Evolutionary conservation across 495 filamentous ascomycete genomes (phyloP).

Genomic region (Cenococcum geophilum): DNA sequence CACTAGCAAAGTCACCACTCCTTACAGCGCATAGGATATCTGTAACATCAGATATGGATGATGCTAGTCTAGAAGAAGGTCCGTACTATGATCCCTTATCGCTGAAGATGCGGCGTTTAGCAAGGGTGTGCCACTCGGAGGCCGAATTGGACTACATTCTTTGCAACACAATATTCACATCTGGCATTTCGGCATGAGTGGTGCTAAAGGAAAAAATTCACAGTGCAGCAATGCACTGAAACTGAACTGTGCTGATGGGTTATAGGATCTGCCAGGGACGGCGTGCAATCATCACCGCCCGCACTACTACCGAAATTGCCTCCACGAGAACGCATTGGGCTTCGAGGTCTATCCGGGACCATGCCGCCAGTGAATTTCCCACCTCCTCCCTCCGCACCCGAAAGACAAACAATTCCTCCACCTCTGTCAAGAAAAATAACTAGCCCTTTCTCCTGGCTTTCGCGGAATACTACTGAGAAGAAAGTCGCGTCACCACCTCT

Average conservation of each 20-base stretch:
- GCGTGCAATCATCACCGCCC: conserved; percentile 7
- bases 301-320: conserved; percentile 24
- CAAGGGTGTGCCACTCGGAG: background rate
- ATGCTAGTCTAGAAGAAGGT: conserved; percentile 33
- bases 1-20: conserved; percentile 19
- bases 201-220: background rate
- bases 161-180: background rate
- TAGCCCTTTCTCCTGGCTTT: conserved; percentile 80
- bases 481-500: conserved; percentile 50
- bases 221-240: background rate
- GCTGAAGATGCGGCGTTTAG: background rate
- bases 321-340: conserved; percentile 20
- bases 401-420: conserved; percentile 32
- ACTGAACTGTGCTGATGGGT: background rate
- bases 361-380: conserved; percentile 29
- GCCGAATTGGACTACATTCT: background rate
- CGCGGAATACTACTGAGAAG: conserved; percentile 61
- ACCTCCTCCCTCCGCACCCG: conserved; percentile 24
- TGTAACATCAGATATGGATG: conserved; percentile 30
- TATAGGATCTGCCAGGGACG: background rate
- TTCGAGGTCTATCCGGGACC: conserved; percentile 26
- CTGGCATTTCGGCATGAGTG: background rate
- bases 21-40: conserved; percentile 29
- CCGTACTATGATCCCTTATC: background rate
- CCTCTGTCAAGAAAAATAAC: conserved; percentile 58